Evolutionary conservation across 768 basidiomycete genomes (phyloP).

Genomic region (Tricholoma sp.): DNA sequence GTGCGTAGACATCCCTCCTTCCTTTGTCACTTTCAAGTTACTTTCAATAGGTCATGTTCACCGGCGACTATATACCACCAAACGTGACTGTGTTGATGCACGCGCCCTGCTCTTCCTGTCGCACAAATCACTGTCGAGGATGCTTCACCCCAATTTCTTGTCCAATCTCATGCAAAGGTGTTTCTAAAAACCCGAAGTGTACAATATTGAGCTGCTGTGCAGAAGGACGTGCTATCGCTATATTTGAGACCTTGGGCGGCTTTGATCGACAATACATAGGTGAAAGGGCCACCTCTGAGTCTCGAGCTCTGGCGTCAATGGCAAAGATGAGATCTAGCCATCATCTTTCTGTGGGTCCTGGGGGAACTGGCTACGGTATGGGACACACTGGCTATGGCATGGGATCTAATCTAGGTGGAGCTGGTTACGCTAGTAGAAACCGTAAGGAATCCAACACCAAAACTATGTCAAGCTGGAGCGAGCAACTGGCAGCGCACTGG

Average conservation of each 20-base stretch:
- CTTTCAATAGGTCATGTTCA: slow-evolving; percentile 23
- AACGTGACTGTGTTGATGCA: slow-evolving; percentile 34
- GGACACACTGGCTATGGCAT: slow-evolving; percentile 31
- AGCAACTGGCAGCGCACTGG: slow-evolving; percentile 25
- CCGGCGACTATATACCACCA: slow-evolving; percentile 20
- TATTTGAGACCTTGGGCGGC: slow-evolving; percentile 44
- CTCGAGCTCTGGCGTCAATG: slow-evolving; percentile 29
- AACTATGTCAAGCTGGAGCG: neutral
- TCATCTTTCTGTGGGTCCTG: slow-evolving; percentile 37
- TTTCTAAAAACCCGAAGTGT: slow-evolving; percentile 26
- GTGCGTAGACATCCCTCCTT: slow-evolving; percentile 25
- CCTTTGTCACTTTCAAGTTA: neutral
- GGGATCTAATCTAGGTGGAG: slow-evolving; percentile 4
- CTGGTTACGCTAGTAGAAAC: neutral
- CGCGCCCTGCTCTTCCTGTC: slow-evolving; percentile 36
- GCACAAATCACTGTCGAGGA: slow-evolving; percentile 43
- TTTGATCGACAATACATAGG: slow-evolving; percentile 43
- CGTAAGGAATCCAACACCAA: neutral
- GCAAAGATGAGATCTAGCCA: slow-evolving; percentile 17
- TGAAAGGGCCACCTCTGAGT: slow-evolving; percentile 34
- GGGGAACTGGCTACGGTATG: slow-evolving; percentile 46
- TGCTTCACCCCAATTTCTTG: slow-evolving; percentile 39
- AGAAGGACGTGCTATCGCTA: slow-evolving; percentile 42
- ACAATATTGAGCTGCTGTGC: slow-evolving; percentile 38
- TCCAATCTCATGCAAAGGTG: slow-evolving; percentile 36